These are phyloP conservation scores for Pseudisothecium myosuroides DNA, from an alignment of 225 moss, liverwort and hornwort species.

Conservation along the genomic window DNA sequence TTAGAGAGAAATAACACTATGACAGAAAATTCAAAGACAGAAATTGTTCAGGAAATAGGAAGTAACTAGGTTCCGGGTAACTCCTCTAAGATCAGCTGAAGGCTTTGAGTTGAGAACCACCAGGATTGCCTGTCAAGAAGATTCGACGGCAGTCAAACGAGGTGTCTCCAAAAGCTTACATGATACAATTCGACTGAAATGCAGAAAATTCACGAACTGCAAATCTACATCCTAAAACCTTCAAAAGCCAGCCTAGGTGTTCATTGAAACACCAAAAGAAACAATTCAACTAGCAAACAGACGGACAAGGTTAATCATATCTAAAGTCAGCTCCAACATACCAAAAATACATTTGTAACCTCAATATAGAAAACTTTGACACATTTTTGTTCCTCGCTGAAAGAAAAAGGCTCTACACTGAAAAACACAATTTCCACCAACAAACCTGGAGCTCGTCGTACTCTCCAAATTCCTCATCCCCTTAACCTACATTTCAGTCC, in stretches of 20 bases:
- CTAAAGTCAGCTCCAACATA: not conserved
- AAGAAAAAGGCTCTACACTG: slow-evolving; percentile 6
- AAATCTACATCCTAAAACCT: not conserved
- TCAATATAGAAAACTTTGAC: slow-evolving; percentile 11
- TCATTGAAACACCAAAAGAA: not conserved
- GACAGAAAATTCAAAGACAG: not conserved
- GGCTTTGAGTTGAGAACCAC: slow-evolving; percentile 14
- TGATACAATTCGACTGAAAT: not conserved
- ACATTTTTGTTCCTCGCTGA: slow-evolving; percentile 21
- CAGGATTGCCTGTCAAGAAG: slow-evolving; percentile 13
- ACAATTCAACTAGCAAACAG: not conserved
- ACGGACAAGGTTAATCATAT: not conserved
- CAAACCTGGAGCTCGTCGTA: slow-evolving; percentile 44
- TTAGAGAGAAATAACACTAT: not conserved
- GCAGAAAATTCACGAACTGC: not conserved
- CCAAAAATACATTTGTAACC: not conserved
- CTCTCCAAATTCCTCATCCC: slow-evolving; percentile 31
- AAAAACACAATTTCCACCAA: slow-evolving; percentile 28
- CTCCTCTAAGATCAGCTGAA: slow-evolving; percentile 17
- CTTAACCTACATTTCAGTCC: slow-evolving; percentile 43
- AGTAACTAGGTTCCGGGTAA: not conserved
- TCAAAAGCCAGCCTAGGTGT: not conserved
- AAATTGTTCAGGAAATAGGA: not conserved
- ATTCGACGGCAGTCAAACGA: slow-evolving; percentile 15
- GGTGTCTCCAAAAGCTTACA: not conserved